phyloP scores from a whole-genome alignment of 495 filamentous ascomycete genomes.

The Penicillium samsonianum region DNA sequence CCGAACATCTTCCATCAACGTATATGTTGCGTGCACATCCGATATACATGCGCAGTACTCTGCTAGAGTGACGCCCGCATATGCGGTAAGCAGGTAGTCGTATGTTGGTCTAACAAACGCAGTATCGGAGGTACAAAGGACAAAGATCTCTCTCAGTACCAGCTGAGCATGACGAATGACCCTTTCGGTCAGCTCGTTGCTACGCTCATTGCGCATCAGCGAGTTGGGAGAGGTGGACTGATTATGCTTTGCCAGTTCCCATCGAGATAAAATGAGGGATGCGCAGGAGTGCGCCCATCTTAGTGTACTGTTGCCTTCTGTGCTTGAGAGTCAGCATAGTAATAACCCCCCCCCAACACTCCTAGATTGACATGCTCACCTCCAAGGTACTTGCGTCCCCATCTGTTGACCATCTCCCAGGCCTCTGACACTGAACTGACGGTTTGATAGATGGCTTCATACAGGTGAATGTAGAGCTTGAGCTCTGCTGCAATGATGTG shows the following conservation, averaged over 20 bases:
- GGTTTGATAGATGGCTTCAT: slow-evolving; percentile 7
- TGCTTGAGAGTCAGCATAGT: not conserved
- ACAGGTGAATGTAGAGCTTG: slow-evolving; percentile 12
- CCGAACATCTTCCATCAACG: slow-evolving; percentile 15
- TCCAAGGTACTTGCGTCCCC: slow-evolving; percentile 3
- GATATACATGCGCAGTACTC: slow-evolving; percentile 9
- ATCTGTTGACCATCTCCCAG: slow-evolving; percentile 7
- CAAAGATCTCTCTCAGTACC: slow-evolving; percentile 8
- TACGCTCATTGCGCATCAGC: not conserved
- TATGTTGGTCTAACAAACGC: slow-evolving; percentile 11
- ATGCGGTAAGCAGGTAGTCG: slow-evolving; percentile 12
- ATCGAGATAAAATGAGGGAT: slow-evolving; percentile 11
- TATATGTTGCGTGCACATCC: slow-evolving; percentile 13
- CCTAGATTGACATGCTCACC: not conserved
- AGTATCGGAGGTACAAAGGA: slow-evolving; percentile 1
- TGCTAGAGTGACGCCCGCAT: slow-evolving; percentile 12
- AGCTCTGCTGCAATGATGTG: slow-evolving; percentile 11
- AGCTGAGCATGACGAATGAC: slow-evolving; percentile 10
- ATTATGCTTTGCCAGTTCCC: slow-evolving; percentile 13
- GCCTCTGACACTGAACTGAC: slow-evolving; percentile 1
- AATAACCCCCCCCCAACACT: rapidly evolving
- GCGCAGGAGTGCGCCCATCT: slow-evolving; percentile 8
- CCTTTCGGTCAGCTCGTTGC: not conserved
- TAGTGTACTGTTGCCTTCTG: slow-evolving; percentile 4
- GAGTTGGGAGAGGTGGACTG: slow-evolving; percentile 1